Conservation (phyloP, 2,329 filamentous ascomycete genomes). For the Aspergillus aculeatus region DNA sequence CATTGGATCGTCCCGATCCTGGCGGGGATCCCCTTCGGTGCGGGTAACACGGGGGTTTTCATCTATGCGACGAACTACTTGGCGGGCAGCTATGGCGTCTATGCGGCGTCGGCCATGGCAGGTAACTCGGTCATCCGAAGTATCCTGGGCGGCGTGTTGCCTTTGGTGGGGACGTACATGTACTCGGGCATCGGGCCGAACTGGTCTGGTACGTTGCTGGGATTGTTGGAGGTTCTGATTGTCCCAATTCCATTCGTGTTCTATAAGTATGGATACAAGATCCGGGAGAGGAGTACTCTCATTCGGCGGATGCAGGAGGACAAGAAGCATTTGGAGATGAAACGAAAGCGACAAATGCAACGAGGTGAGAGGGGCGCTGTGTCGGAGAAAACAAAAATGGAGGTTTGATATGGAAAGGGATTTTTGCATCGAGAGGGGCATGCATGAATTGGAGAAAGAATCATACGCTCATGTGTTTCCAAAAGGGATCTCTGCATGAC, state of each 20-base stretch:
- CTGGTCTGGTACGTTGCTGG: conserved; percentile 76
- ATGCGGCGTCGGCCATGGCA: conserved; percentile 75
- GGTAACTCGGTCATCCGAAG: conserved; percentile 75
- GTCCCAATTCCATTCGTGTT: conserved; percentile 81
- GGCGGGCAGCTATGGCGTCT: conserved; percentile 75
- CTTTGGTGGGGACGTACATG: conserved; percentile 71
- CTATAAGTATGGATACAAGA: conserved; percentile 60
- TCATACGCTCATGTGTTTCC: not conserved
- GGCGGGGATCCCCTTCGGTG: conserved; percentile 75
- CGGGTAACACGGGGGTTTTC: conserved; percentile 74
- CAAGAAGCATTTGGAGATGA: conserved; percentile 47
- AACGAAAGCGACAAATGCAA: conserved; percentile 27
- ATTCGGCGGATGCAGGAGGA: conserved; percentile 59
- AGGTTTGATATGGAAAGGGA: conserved; percentile 9
- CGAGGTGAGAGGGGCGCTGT: conserved; percentile 13
- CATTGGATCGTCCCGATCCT: conserved; percentile 80
- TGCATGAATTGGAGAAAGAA: not conserved
- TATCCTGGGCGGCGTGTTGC: conserved; percentile 72
- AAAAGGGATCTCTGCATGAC: no score
- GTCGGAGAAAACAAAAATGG: conserved; percentile 20
- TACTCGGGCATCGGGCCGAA: conserved; percentile 68
- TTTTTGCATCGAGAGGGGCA: not conserved
- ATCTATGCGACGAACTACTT: conserved; percentile 82
- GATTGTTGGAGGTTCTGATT: conserved; percentile 68
- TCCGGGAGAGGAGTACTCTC: conserved; percentile 55